phyloP scores from a whole-genome alignment of 2,329 filamentous ascomycete species.

The Hortaea werneckii region DNA sequence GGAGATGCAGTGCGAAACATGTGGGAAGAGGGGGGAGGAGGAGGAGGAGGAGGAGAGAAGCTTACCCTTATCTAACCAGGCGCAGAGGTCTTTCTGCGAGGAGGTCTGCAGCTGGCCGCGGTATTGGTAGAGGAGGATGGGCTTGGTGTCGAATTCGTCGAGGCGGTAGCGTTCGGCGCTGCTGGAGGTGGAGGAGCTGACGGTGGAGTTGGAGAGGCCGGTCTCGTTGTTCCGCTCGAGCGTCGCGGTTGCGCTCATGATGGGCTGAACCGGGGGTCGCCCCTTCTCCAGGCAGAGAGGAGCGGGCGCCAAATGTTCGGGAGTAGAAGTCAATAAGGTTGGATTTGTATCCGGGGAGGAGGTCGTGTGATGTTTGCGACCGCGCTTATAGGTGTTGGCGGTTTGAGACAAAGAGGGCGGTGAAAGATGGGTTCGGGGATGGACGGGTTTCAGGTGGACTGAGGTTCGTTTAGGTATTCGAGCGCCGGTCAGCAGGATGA shows the following conservation, averaged over 20 bases:
- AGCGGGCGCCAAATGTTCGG: no score
- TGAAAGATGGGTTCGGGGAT: background rate
- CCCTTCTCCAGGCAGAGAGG: background rate
- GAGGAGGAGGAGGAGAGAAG: background rate
- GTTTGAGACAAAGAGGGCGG: background rate
- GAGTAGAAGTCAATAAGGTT: background rate
- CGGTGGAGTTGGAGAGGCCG: slow-evolving; percentile 36
- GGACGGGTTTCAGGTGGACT: no score
- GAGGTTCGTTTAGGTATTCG: background rate
- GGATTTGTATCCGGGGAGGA: background rate
- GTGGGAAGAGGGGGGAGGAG: no score
- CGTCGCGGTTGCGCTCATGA: slow-evolving; percentile 13
- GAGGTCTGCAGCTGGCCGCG: slow-evolving; percentile 33
- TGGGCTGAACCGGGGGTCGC: slow-evolving; percentile 2
- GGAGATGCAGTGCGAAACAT: no score
- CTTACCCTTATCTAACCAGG: slow-evolving; percentile 25
- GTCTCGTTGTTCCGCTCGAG: slow-evolving; percentile 19
- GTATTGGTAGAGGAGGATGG: slow-evolving; percentile 38
- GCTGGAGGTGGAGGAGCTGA: slow-evolving; percentile 26
- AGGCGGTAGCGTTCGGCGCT: slow-evolving; percentile 32
- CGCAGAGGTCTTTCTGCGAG: slow-evolving; percentile 36
- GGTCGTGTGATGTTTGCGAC: background rate
- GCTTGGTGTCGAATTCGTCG: slow-evolving; percentile 32
- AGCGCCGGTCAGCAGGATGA: background rate
- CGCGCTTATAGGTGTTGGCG: background rate